These are phyloP conservation scores for Cetradonia linearis DNA, from an alignment of 495 filamentous ascomycete species.

Conservation along the genomic window DNA sequence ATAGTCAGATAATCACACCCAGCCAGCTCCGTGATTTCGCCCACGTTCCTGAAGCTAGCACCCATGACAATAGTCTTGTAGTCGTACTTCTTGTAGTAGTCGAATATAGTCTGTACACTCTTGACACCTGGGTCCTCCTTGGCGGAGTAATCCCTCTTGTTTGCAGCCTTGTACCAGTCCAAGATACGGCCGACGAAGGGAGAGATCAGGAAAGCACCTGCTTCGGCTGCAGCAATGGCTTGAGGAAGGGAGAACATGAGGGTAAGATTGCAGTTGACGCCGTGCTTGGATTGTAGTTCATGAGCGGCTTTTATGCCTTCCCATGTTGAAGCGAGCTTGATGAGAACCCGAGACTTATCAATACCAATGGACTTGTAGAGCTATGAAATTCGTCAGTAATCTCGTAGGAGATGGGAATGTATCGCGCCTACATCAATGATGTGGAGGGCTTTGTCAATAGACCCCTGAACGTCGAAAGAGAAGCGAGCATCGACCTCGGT, in stretches of 20 bases:
- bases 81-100: conserved; percentile 99
- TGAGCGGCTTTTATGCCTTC: conserved; percentile 98
- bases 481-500: conserved; percentile 96
- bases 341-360: conserved; percentile 75
- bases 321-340: conserved; percentile 54
- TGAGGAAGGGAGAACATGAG: conserved; percentile 97
- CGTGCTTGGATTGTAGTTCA: conserved; percentile 84
- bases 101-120: conserved; percentile 92
- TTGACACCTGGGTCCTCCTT: conserved; percentile 94
- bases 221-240: conserved; percentile 94
- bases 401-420: neutral
- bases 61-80: conserved; percentile 99
- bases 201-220: conserved; percentile 95
- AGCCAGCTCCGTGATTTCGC: conserved; percentile 95
- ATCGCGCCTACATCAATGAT: conserved; percentile 70
- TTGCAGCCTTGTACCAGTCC: conserved; percentile 96
- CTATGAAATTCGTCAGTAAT: conserved; percentile 35
- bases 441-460: conserved; percentile 90
- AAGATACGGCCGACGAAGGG: conserved; percentile 99
- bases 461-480: conserved; percentile 89
- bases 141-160: conserved; percentile 82
- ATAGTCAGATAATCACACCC: conserved; percentile 99
- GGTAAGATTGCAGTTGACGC: conserved; percentile 95
- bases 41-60: conserved; percentile 88
- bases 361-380: conserved; percentile 89